Base-by-base conservation (phyloP, 768 basidiomycete genomes). In the Auricularia auricula-judae region DNA sequence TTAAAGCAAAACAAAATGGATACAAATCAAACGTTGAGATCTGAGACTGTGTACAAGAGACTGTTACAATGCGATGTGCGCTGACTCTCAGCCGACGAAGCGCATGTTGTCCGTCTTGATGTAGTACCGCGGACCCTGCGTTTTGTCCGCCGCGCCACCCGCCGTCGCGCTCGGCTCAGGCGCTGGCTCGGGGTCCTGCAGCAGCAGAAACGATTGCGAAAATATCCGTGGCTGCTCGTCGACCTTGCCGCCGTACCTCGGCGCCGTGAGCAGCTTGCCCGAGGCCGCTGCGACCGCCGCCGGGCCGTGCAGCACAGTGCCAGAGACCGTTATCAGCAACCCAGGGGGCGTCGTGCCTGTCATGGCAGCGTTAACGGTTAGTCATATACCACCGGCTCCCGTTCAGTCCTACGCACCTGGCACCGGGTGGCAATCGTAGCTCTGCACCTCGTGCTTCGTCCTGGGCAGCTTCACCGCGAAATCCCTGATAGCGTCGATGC, bases 351-450 rank as follows among this genome's bases (percentile, higher is more conserved):
- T 84, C 21, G 82, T 85, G 62, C 88, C 90, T 91, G 68, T 10
- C 29, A 1, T 29, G 29, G 29, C 29, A 29, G 29, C 29, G 29
- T 29, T 29, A 2, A 29, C 29, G 29, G 29, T 29, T 18, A 62
- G 21, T 54, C 61, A 61, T 29, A 56, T 59, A 61, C n/a, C 56
- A 54, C 42, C 36, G 54, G 65, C 63, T 67, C 36, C 60, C 62
- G 8, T 18, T 39, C n/a, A 29, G 23, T n/a, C 51, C 7, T 39
- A 23, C 11, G 29, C 43, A 88, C 91, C 89, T 74, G 90, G 88
- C 65, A 93, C 91, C 42, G 92, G 88, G 73, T 93, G 91, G 69
- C 92, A 93, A 72, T 93, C 92, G 67, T 91, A 91, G 18, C 89
- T 91, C 72, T 90, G 87, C 21, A 93, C 81, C 65, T 93, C 92